These are phyloP conservation scores for Xylariaceae sp. DNA, from an alignment of 2,329 filamentous ascomycete species.

Conservation along the genomic window DNA sequence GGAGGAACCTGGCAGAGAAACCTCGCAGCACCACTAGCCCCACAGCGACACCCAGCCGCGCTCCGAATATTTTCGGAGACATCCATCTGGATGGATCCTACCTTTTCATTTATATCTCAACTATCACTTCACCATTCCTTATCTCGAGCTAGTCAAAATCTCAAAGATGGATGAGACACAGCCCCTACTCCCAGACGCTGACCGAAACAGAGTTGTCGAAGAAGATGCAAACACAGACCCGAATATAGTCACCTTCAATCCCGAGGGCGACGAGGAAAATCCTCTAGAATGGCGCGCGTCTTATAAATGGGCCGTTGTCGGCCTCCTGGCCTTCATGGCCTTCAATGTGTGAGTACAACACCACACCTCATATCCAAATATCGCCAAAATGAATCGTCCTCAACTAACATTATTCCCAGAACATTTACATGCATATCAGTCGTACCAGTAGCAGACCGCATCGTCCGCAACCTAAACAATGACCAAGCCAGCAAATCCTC, in stretches of 20 bases:
- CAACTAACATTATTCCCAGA: conserved; percentile 28
- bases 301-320: conserved; percentile 53
- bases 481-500: conserved; percentile 41
- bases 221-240: conserved; percentile 20
- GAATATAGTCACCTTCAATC: conserved; percentile 42
- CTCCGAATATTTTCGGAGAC: no score
- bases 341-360: conserved; percentile 48
- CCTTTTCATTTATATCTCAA: no score
- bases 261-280: conserved; percentile 45
- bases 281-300: conserved; percentile 49
- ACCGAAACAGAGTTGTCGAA: conserved; percentile 14
- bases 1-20: no score
- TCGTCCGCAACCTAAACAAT: conserved; percentile 44
- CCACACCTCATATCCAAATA: background rate
- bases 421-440: conserved; percentile 56
- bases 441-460: conserved; percentile 49
- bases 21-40: no score
- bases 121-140: no score
- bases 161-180: conserved; percentile 33
- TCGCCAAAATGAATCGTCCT: background rate
- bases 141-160: background rate
- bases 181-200: conserved; percentile 28
- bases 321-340: conserved; percentile 49
- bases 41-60: no score
- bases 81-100: no score